Base-by-base conservation (phyloP, 352 stramenopile species). In the Phytophthora citricola region DNA sequence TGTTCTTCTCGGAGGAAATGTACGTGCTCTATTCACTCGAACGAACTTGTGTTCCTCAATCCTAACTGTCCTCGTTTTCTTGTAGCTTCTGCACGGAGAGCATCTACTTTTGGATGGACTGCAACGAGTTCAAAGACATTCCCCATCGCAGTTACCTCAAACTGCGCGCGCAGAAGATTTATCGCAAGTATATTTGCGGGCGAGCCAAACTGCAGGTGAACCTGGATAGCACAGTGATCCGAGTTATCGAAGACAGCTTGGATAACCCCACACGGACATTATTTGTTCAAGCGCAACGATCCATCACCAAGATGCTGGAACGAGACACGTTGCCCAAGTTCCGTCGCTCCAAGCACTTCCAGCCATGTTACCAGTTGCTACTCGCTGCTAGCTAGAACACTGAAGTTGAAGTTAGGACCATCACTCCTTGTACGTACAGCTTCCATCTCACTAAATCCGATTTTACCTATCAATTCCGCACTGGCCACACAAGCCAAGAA, bases 71-170 rank as follows among this genome's bases (percentile, higher is more conserved):
- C 11, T 66, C 66, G 15, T 55, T 52, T 66, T 1, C 11, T 15
- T 44, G 11, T 56, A 92, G 83, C 48, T 92, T 90, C 51, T 92
- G 83, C 53, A 88, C 83, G 4, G 83, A 92, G 50, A 92, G 81
- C 53, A 89, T 92, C 54, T 92, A 90, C 83, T 92, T 92, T 62
- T 92, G 83, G 83, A 78, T 92, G 38, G 83, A 92, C 51, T 92
- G 83, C 79, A 88, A 89, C 72, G 81, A 92, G 66, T 92, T 82
- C 67, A 90, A 92, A 60, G 78, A 89, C 54, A 92, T 90, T 31
- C 81, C 83, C 15, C 83, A 92, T 62, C 73, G 73, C 44, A 89
- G 73, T 40, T 92, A 92, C 59, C 75, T 92, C 53, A 90, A 89
- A 54, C 62, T 90, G n/a, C 75, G 83, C 14, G 81, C 83, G 2